These are phyloP conservation scores for Leishmania gerbilli DNA, from an alignment of 208 protist genomes.

Conservation along the genomic window DNA sequence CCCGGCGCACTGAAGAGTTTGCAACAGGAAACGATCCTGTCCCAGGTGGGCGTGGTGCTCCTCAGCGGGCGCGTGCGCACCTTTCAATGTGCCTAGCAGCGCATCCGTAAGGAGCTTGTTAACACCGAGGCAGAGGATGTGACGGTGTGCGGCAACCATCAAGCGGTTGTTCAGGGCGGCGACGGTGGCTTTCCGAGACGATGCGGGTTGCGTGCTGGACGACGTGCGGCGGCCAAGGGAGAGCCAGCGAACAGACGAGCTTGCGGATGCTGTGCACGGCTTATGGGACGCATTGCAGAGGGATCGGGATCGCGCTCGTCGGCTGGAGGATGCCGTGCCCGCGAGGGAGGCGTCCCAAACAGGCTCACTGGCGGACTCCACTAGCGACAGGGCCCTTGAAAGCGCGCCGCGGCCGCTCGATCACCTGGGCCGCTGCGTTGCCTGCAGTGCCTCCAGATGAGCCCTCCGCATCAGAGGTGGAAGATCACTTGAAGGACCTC, in stretches of 20 bases:
- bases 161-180: neutral
- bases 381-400: neutral
- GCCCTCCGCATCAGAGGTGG: neutral
- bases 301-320: neutral
- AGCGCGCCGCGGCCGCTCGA: neutral
- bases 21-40: conserved; percentile 6
- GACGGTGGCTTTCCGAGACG: neutral
- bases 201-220: neutral
- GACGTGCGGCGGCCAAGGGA: conserved; percentile 12
- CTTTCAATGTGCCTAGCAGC: conserved; percentile 11
- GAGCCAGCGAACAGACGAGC: conserved; percentile 17
- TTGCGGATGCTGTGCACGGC: conserved; percentile 10
- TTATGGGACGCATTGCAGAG: conserved; percentile 9
- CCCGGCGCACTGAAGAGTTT: conserved; percentile 23
- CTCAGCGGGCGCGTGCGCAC: conserved; percentile 13
- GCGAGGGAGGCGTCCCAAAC: neutral
- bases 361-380: neutral
- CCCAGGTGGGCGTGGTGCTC: conserved; percentile 16
- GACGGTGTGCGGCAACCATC: conserved; percentile 5
- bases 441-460: neutral
- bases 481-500: neutral
- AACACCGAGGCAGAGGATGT: conserved; percentile 15
- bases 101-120: conserved; percentile 11
- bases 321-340: neutral
- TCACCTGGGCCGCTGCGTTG: neutral